These are phyloP conservation scores for Yamadazyma tumulicola DNA, from an alignment of 805 yeast species.

Conservation along the genomic window DNA sequence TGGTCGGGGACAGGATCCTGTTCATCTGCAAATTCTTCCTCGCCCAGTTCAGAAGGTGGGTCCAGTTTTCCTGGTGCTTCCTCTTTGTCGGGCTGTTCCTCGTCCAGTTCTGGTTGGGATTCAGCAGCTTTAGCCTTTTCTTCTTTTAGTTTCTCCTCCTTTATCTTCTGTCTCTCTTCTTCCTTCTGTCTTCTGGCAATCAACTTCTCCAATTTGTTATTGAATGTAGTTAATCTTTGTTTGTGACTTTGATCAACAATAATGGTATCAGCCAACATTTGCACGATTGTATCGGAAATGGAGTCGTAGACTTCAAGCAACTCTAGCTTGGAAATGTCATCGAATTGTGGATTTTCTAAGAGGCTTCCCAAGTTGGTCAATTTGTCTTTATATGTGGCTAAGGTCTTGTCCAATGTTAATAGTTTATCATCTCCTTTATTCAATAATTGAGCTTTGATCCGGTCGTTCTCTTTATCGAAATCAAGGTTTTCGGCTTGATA, in stretches of 20 bases:
- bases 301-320: constrained; percentile 24
- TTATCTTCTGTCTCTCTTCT: constrained; percentile 31
- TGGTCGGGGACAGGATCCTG: constrained; percentile 13
- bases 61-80: constrained; percentile 9
- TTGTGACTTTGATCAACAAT: constrained; percentile 27
- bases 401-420: constrained; percentile 23
- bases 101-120: constrained; percentile 9
- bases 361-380: constrained; percentile 26
- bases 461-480: constrained; percentile 48
- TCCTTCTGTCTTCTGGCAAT: constrained; percentile 28
- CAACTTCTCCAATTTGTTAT: constrained; percentile 25
- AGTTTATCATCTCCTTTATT: constrained; percentile 20
- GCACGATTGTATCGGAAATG: constrained; percentile 22
- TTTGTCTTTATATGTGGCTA: constrained; percentile 23
- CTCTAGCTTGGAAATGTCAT: constrained; percentile 19
- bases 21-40: constrained; percentile 10
- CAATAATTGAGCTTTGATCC: constrained; percentile 31
- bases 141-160: constrained; percentile 21
- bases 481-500: constrained; percentile 47
- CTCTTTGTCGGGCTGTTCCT: constrained; percentile 4
- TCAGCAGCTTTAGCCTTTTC: constrained; percentile 15
- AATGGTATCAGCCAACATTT: constrained; percentile 28
- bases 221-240: constrained; percentile 24
- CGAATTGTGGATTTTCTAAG: constrained; percentile 17
- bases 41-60: constrained; percentile 7